Base-by-base conservation (phyloP, 371 early-diverging fungal genomes). In the Apophysomyces ossiformis region DNA sequence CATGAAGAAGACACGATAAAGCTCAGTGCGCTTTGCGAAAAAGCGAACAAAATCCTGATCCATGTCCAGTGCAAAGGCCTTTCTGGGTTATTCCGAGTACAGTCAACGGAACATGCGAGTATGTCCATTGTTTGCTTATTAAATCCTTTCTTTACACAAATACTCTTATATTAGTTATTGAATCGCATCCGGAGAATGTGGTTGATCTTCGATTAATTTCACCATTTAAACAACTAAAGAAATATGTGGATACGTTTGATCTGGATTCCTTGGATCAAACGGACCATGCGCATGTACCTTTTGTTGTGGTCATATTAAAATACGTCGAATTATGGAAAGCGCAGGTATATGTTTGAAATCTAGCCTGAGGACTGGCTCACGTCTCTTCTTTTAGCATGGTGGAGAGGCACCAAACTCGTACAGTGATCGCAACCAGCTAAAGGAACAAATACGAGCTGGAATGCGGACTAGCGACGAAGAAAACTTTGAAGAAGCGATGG, bases 401-500 rank as follows among this genome's bases (percentile, higher is more conserved):
- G 82, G 83, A 8, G 75, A 79, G 50, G 67, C 84, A 11, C 93
- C 94, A 8, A 68, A 72, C 7, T 85, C 83, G 4, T 87, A 82
- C 58, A 67, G 73, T 2, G 91, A 95, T 60, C 84, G 88, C 60
- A 86, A 87, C 26, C 82, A 87, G 65, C 81, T 95, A 67, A 89
- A 90, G 46, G 77, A 85, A 16, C 64, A 84, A 38, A 79, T 96
- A 6, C 70, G 71, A 7, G 58, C 71, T 1, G 83, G 81, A 57
- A 88, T 86, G 79, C 80, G 87, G 16, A 78, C 79, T 6, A 64
- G 76, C 1, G 95, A 94, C 44, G 85, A 89, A 65, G 96, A 96
- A 66, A 97, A 97, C 70, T 95, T 94, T 73, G 90, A 89, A 12
- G 95, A 97, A 74, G 97, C 97, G 0, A 69, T 87, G 18, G 74